phyloP scores from a whole-genome alignment of 2,329 filamentous ascomycete species.

The Ceratocystis diversiconidia region DNA sequence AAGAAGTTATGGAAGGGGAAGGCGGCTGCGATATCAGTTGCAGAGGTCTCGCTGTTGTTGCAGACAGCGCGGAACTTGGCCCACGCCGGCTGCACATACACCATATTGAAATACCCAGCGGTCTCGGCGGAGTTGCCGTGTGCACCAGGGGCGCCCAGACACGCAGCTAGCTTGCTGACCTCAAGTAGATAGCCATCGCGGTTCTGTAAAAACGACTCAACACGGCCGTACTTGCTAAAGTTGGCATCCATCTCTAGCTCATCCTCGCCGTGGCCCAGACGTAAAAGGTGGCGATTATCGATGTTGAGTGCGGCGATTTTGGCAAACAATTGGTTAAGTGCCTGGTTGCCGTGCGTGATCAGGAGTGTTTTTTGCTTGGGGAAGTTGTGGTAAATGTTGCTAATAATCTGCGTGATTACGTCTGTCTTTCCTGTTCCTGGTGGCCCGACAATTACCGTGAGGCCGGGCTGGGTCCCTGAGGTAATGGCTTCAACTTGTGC shows the following conservation, averaged over 20 bases:
- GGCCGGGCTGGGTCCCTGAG: slow-evolving; percentile 83
- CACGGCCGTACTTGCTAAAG: slow-evolving; percentile 87
- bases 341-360: slow-evolving; percentile 94
- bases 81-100: slow-evolving; percentile 84
- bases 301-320: slow-evolving; percentile 97
- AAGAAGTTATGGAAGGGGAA: slow-evolving; percentile 91
- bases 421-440: slow-evolving; percentile 98
- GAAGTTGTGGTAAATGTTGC: slow-evolving; percentile 97
- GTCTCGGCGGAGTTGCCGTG: slow-evolving; percentile 95
- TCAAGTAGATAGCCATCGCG: slow-evolving; percentile 64
- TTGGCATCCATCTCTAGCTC: slow-evolving; percentile 73
- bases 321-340: slow-evolving; percentile 90
- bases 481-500: slow-evolving; percentile 84
- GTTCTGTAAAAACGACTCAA: slow-evolving; percentile 90
- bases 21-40: slow-evolving; percentile 48
- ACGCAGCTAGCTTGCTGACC: slow-evolving; percentile 72
- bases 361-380: slow-evolving; percentile 81
- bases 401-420: slow-evolving; percentile 95
- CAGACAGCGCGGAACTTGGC: slow-evolving; percentile 55
- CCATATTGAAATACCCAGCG: slow-evolving; percentile 87
- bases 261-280: slow-evolving; percentile 89
- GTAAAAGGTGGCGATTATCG: slow-evolving; percentile 81
- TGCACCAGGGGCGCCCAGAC: slow-evolving; percentile 77
- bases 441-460: slow-evolving; percentile 87
- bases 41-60: slow-evolving; percentile 30